These are phyloP conservation scores for Wallemia ichthyophaga DNA, from an alignment of 1,284 basidiomycete species.

Conservation along the genomic window DNA sequence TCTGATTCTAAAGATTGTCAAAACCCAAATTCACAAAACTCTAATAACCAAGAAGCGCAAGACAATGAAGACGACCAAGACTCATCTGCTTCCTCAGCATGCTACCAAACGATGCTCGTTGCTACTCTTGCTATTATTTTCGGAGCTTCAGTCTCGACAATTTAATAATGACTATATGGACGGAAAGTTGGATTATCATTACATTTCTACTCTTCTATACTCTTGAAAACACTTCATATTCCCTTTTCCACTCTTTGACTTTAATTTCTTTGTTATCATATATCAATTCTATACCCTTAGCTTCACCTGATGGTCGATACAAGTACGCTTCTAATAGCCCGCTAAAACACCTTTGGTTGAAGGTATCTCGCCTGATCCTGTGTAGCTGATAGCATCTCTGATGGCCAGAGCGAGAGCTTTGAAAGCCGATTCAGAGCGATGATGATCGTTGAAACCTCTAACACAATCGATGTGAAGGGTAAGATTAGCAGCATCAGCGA, in stretches of 20 bases:
- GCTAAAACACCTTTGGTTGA: constrained; percentile 77
- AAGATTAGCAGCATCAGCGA: constrained; percentile 64
- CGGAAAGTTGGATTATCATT: neutral
- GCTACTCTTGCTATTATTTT: neutral
- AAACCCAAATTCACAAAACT: no score
- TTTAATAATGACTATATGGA: neutral
- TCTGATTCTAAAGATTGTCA: no score
- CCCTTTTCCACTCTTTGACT: no score
- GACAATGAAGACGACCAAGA: neutral
- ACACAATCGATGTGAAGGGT: constrained; percentile 82
- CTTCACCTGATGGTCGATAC: no score
- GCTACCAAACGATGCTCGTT: neutral
- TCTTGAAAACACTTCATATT: no score
- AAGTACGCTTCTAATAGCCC: neutral
- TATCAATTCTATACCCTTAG: neutral
- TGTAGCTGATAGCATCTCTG: constrained; percentile 64
- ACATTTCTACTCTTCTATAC: neutral
- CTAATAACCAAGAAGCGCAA: neutral
- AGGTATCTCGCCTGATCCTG: constrained; percentile 70
- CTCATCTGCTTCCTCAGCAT: neutral
- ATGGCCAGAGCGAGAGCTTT: constrained; percentile 91
- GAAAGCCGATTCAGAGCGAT: constrained; percentile 89
- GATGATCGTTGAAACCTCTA: constrained; percentile 88
- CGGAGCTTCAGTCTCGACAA: neutral
- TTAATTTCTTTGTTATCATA: no score